Evolutionary conservation across 169 alveolate species (phyloP), one percentile per base, ranked within the genome.

Genomic region (Amoebophrya sp.): DNA sequence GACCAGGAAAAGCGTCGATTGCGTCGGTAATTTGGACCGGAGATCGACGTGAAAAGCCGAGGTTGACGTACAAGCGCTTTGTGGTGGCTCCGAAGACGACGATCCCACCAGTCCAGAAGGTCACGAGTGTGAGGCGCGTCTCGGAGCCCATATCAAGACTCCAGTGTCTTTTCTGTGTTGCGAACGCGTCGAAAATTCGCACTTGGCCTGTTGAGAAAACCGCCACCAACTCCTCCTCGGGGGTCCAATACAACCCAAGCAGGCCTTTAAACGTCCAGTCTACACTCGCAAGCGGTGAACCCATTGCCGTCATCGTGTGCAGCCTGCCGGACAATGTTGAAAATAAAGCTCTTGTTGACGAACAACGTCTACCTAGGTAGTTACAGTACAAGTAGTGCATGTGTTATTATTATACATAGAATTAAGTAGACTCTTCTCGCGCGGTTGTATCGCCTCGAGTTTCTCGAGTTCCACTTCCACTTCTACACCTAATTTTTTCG

Each of bases 261-360:
- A 65, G 83, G 39, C 83, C 83, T 36, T 65, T 65, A 36, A 65
- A 65, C 12, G 83, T 65, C 83, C 83, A 65, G 83, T 65, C 83
- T 1, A 65, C n/a, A 18, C 83, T 65, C 83, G 83, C 83, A 6
- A 65, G 83, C 33, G 83, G 83, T 0, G 83, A 26, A 6, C 83
- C 83, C 83, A 65, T 1, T 0, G 83, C 83, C 12, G 83, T 65
- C 83, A 36, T 65, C 83, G 83, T 65, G 3, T 65, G 83, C 83
- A 65, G 76, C 76, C 76, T 53, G 76, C n/a, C n/a, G n/a, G n/a
- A n/a, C n/a, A n/a, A n/a, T n/a, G n/a, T n/a, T n/a, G n/a, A n/a
- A n/a, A n/a, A n/a, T n/a, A n/a, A n/a, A n/a, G n/a, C n/a, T n/a
- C n/a, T n/a, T n/a, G n/a, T n/a, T n/a, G n/a, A n/a, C n/a, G n/a